These are phyloP conservation scores for Solanum pimpinellifolium DNA, from an alignment of 257 asterid species.

Conservation along the genomic window DNA sequence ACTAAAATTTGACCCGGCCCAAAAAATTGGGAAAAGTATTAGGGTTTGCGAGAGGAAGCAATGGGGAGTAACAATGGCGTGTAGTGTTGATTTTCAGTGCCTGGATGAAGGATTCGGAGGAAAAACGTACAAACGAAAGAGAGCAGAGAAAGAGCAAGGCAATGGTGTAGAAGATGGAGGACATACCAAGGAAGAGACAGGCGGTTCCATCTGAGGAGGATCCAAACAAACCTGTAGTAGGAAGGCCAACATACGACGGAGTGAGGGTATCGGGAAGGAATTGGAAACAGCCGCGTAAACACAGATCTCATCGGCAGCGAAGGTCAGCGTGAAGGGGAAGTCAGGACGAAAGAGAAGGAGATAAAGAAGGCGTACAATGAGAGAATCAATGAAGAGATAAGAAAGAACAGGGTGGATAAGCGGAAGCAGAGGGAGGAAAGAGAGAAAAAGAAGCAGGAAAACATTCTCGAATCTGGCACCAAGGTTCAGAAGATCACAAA, in stretches of 20 bases:
- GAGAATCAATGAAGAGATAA: constrained; percentile 61
- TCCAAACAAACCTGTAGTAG: constrained; percentile 54
- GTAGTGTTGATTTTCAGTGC: constrained; percentile 72
- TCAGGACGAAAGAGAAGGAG: constrained; percentile 52
- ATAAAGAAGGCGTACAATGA: constrained; percentile 59
- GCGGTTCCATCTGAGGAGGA: constrained; percentile 43
- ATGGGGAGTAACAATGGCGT: constrained; percentile 40
- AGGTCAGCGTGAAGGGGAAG: constrained; percentile 45
- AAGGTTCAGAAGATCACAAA: too few species aligned
- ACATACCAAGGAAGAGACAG: constrained; percentile 31
- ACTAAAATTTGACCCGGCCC: not conserved
- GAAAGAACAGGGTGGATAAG: constrained; percentile 60
- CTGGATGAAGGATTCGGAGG: constrained; percentile 92
- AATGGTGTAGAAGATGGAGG: not conserved
- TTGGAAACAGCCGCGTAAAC: constrained; percentile 85
- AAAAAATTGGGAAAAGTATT: not conserved
- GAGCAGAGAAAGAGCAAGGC: constrained; percentile 40
- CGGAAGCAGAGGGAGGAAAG: constrained; percentile 57
- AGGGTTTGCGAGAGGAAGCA: not conserved
- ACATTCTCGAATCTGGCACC: constrained; percentile 52
- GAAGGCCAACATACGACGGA: constrained; percentile 67
- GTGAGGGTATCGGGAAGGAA: constrained; percentile 75
- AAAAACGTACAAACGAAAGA: constrained; percentile 81
- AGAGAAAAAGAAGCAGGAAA: constrained; percentile 73
- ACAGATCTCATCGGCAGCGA: constrained; percentile 59